phyloP scores from a whole-genome alignment of 768 basidiomycete species.

The Panaeolus cyanescens region DNA sequence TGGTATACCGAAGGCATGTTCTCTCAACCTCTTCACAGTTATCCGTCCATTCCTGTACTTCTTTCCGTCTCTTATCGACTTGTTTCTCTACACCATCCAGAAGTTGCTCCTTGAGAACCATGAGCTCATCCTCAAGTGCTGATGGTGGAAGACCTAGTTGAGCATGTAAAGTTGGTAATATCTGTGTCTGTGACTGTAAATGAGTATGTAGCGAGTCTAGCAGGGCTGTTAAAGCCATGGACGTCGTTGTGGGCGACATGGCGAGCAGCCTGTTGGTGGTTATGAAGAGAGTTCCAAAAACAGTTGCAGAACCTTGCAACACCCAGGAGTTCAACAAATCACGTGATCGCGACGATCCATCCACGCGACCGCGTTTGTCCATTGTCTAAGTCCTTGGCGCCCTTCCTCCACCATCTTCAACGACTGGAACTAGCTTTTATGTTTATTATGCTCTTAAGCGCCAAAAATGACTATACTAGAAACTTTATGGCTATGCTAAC shows the following conservation, averaged over 20 bases:
- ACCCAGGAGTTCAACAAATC: constrained; percentile 7
- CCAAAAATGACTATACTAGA: too few species aligned
- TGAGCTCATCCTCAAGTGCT: constrained; percentile 81
- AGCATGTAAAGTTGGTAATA: constrained; percentile 79
- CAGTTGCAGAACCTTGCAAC: constrained; percentile 13
- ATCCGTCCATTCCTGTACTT: constrained; percentile 75
- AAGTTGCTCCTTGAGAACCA: constrained; percentile 71
- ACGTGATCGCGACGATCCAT: constrained; percentile 16
- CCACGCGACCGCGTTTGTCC: not conserved
- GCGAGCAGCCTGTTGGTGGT: constrained; percentile 6
- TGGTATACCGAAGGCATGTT: constrained; percentile 66
- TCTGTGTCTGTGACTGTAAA: constrained; percentile 78
- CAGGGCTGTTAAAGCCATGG: constrained; percentile 56
- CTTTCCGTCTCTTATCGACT: constrained; percentile 65
- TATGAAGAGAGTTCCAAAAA: constrained; percentile 4
- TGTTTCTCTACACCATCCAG: constrained; percentile 75
- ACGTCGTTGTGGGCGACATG: constrained; percentile 30
- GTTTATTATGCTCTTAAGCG: not conserved
- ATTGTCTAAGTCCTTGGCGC: not conserved
- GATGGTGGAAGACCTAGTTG: constrained; percentile 82
- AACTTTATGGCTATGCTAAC: too few species aligned
- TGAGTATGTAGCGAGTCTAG: constrained; percentile 78
- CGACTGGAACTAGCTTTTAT: too few species aligned
- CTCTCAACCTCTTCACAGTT: constrained; percentile 64
- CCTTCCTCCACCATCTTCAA: not conserved